Evolutionary conservation across 2,329 filamentous ascomycete genomes (phyloP).

Genomic region (Hypoxylon rubiginosum): DNA sequence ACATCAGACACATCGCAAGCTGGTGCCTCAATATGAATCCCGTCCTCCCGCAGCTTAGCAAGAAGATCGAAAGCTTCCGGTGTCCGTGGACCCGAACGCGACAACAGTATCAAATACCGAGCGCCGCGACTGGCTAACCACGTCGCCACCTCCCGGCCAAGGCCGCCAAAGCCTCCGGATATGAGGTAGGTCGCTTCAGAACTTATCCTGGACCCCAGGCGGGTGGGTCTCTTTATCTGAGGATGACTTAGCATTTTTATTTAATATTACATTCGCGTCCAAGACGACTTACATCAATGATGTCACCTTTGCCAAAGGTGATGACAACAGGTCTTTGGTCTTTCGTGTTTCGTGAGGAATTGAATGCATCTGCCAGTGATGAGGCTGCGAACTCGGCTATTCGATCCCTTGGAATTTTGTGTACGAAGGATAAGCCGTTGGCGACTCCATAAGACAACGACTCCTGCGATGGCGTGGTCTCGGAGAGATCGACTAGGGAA

Average conservation of each 20-base stretch:
- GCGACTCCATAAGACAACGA: not conserved
- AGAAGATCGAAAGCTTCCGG: constrained; percentile 28
- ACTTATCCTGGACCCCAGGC: not conserved
- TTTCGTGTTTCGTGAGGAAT: not conserved
- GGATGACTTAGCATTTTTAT: not conserved
- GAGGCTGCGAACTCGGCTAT: constrained; percentile 20
- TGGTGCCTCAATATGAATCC: constrained; percentile 19
- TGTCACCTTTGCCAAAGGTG: constrained; percentile 3
- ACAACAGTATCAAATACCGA: constrained; percentile 53
- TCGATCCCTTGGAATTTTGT: not conserved
- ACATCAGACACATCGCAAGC: constrained; percentile 21
- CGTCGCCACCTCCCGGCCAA: constrained; percentile 52
- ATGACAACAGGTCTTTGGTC: constrained; percentile 11
- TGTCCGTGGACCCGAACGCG: constrained; percentile 46
- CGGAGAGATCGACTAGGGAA: not conserved
- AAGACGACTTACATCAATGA: constrained; percentile 21
- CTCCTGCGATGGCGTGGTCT: constrained; percentile 1
- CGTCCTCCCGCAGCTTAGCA: not conserved
- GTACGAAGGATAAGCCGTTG: not conserved
- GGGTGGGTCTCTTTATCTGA: not conserved
- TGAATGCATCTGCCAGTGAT: not conserved
- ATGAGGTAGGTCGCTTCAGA: constrained; percentile 53
- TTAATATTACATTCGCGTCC: not conserved
- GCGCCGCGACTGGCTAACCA: constrained; percentile 56
- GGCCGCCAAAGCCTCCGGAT: constrained; percentile 57